These are phyloP conservation scores for Cercophora samala DNA, from an alignment of 495 filamentous ascomycete species.

Conservation along the genomic window DNA sequence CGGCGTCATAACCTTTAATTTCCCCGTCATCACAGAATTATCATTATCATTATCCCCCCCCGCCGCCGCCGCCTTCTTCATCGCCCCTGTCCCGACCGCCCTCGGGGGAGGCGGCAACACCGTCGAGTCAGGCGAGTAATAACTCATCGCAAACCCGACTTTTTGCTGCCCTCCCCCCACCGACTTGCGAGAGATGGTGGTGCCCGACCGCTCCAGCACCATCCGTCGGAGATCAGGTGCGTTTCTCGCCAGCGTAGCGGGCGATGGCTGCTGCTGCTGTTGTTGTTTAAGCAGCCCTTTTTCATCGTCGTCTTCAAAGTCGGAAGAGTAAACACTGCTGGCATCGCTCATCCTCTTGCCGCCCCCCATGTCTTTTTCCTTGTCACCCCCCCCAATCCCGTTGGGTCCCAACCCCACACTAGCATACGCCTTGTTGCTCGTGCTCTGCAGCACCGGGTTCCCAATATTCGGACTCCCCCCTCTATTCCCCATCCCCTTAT, in stretches of 20 bases:
- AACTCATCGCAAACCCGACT: slow-evolving; percentile 21
- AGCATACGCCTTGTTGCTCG: slow-evolving; percentile 16
- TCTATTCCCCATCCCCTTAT: background rate
- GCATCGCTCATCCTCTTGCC: background rate
- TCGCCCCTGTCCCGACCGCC: background rate
- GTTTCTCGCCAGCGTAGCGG: background rate
- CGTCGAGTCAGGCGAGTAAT: slow-evolving; percentile 9
- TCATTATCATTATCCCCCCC: background rate
- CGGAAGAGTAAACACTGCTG: background rate
- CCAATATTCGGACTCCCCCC: slow-evolving; percentile 4
- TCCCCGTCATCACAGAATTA: background rate
- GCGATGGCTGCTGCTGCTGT: background rate
- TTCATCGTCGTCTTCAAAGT: background rate
- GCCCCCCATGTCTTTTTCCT: slow-evolving; percentile 7
- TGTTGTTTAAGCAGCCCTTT: background rate
- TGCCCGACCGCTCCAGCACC: background rate
- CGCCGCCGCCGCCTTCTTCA: background rate
- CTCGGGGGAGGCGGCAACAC: background rate
- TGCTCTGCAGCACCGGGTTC: slow-evolving; percentile 7
- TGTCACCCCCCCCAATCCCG: background rate
- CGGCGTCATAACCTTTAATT: background rate
- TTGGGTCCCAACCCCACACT: background rate
- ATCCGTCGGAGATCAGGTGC: slow-evolving; percentile 2
- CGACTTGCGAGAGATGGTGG: background rate
- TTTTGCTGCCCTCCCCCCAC: background rate